A percentile compares a stretch with the other conserved stretches of the same genome.
Conservation (phyloP, 768 basidiomycete species). For the Royoungia palumana region DNA sequence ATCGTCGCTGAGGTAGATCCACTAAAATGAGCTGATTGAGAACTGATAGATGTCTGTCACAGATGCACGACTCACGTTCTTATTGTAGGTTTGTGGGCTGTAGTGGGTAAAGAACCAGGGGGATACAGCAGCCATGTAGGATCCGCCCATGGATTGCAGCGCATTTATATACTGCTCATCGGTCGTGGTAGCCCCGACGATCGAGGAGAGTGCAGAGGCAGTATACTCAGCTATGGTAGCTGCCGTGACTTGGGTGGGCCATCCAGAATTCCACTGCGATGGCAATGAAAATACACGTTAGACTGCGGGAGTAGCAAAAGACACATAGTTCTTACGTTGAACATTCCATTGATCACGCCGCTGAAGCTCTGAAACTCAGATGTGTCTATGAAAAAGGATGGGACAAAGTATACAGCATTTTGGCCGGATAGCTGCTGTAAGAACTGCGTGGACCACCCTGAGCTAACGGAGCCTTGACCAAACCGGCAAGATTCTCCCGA, state of each 20-base stretch:
- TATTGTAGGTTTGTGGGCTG: conserved; percentile 60
- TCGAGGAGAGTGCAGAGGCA: conserved; percentile 22
- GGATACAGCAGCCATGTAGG: conserved; percentile 55
- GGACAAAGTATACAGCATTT: conserved; percentile 57
- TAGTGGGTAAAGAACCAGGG: conserved; percentile 85
- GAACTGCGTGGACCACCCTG: conserved; percentile 61
- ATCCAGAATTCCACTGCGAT: conserved; percentile 73
- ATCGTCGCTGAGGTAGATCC: conserved; percentile 63
- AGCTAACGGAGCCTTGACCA: conserved; percentile 47
- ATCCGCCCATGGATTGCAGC: conserved; percentile 31
- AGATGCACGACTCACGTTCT: conserved; percentile 51
- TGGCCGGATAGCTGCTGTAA: conserved; percentile 43
- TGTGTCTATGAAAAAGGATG: conserved; percentile 65
- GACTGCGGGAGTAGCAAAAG: no score
- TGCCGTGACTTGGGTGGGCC: conserved; percentile 62
- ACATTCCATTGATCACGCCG: conserved; percentile 54
- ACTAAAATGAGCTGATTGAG: conserved; percentile 35
- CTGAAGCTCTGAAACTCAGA: conserved; percentile 44
- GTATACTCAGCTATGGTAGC: conserved; percentile 6
- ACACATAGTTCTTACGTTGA: conserved; percentile 45
- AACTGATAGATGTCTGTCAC: not conserved
- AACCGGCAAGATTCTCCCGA: conserved; percentile 67
- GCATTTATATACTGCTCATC: conserved; percentile 54
- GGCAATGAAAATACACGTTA: not conserved
- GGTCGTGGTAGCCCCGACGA: conserved; percentile 46